Conservation (phyloP, 345 rosid species). For the Angophora floribunda region DNA sequence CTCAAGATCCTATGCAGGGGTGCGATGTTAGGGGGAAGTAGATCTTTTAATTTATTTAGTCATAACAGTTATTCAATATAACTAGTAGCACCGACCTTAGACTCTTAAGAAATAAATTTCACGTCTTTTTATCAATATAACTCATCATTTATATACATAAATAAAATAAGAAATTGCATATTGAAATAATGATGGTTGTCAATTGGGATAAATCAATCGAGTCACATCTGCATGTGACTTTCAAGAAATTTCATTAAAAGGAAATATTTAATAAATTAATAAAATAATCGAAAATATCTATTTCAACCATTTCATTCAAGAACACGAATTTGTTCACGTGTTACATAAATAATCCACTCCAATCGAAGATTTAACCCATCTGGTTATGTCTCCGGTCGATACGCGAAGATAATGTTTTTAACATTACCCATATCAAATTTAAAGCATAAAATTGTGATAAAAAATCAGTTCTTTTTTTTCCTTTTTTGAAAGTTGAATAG, state of each 20-base stretch:
- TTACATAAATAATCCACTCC: background rate
- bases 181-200: background rate
- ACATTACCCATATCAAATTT: background rate
- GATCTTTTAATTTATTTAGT: background rate
- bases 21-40: background rate
- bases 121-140: background rate
- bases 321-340: background rate
- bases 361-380: background rate
- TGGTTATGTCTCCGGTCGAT: background rate
- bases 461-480: background rate
- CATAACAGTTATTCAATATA: background rate
- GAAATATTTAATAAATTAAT: background rate
- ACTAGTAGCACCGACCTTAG: background rate
- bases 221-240: rapidly evolving
- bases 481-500: background rate
- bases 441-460: background rate
- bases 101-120: background rate
- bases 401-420: too few relatives aligned
- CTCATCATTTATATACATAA: rapidly evolving
- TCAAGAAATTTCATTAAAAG: background rate
- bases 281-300: background rate
- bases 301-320: background rate
- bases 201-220: rapidly evolving
- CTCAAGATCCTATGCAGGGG: background rate
- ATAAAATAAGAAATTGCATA: background rate